These are phyloP conservation scores for Pseudohyphozyma bogoriensis DNA, from an alignment of 768 basidiomycete genomes.

Conservation along the genomic window DNA sequence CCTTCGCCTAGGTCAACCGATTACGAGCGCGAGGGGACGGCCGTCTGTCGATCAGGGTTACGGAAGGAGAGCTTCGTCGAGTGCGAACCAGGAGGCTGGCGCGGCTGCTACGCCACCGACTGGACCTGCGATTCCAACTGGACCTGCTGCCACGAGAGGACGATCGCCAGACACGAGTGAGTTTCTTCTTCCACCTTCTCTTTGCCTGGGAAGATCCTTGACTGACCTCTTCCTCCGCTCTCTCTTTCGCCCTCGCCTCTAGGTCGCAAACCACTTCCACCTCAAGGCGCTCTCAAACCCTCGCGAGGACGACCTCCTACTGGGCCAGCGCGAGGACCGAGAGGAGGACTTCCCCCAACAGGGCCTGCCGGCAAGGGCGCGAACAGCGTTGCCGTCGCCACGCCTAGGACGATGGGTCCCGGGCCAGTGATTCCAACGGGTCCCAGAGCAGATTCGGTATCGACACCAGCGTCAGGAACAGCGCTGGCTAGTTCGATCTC, in stretches of 20 bases:
- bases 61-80: background rate
- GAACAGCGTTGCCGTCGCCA: background rate
- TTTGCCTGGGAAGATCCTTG: too few relatives aligned
- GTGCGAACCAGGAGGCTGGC: background rate
- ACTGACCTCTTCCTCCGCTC: background rate
- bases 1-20: too few relatives aligned
- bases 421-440: too few relatives aligned
- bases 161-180: conserved; percentile 1
- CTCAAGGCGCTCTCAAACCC: background rate
- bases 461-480: too few relatives aligned
- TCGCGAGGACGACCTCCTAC: background rate
- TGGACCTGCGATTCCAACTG: background rate
- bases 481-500: too few relatives aligned
- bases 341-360: background rate
- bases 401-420: background rate
- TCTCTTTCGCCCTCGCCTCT: background rate
- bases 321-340: background rate
- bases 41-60: background rate
- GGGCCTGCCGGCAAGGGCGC: background rate
- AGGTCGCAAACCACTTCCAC: conserved; percentile 4
- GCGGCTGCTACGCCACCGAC: background rate
- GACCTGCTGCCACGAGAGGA: background rate
- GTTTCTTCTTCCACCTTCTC: background rate
- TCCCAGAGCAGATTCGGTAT: too few relatives aligned
- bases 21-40: too few relatives aligned